Evolutionary conservation across 306 rosid species (phyloP).

Genomic region (Astragalus glycyphyllos): DNA sequence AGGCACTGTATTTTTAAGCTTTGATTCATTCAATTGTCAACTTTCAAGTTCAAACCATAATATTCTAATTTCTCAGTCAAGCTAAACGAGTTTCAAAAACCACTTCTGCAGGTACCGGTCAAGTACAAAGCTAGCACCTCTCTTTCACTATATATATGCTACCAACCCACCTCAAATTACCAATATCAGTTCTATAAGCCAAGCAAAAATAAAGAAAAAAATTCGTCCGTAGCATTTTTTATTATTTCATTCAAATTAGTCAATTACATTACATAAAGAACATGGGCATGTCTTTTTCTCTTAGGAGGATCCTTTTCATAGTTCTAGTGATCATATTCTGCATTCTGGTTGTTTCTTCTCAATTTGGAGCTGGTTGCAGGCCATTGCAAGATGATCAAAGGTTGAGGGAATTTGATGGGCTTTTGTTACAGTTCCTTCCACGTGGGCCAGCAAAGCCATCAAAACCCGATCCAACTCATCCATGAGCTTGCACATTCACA

Average conservation of each 20-base stretch:
- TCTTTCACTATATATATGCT: neutral
- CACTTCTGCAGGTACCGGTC: too few species aligned
- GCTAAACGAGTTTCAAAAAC: constrained; percentile 18
- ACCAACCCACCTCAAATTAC: neutral
- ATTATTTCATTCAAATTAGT: neutral
- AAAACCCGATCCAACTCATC: constrained; percentile 40
- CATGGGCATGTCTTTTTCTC: neutral
- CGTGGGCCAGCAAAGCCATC: constrained; percentile 40
- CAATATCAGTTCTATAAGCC: neutral
- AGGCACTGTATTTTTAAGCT: constrained; percentile 27
- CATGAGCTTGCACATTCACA: neutral
- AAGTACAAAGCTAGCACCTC: too few species aligned
- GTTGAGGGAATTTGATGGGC: constrained; percentile 43
- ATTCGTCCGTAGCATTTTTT: neutral
- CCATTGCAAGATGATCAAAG: constrained; percentile 48
- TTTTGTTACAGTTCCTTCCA: constrained; percentile 50
- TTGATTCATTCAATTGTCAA: constrained; percentile 51
- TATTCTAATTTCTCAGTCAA: constrained; percentile 35
- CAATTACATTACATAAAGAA: neutral
- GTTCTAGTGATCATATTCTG: constrained; percentile 38
- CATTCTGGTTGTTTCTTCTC: constrained; percentile 41
- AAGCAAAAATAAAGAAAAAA: neutral
- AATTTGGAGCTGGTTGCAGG: constrained; percentile 53
- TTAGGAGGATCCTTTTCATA: constrained; percentile 36
- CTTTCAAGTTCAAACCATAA: constrained; percentile 37